These are phyloP conservation scores for Blastobotrys buckinghamii DNA, from an alignment of 1,139 yeast species.

Conservation along the genomic window DNA sequence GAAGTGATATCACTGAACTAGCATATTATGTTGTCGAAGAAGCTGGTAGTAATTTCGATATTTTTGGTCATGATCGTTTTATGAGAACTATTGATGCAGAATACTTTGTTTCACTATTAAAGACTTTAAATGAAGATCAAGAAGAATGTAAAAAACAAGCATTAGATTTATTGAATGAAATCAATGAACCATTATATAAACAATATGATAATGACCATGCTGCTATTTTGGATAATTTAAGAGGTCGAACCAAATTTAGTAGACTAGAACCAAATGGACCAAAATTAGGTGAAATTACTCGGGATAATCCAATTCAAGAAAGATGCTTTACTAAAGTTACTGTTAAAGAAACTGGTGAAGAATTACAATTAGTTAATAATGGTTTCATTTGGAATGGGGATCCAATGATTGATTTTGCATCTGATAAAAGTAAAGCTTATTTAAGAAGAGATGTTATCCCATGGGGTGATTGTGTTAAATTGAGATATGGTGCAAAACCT, in stretches of 20 bases:
- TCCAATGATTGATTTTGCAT: slow-evolving; percentile 90
- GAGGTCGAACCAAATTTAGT: slow-evolving; percentile 67
- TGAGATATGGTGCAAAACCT: slow-evolving; percentile 72
- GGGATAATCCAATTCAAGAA: slow-evolving; percentile 62
- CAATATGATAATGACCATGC: slow-evolving; percentile 68
- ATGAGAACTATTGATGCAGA: slow-evolving; percentile 49
- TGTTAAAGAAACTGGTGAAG: slow-evolving; percentile 43
- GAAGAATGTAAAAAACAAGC: slow-evolving; percentile 41
- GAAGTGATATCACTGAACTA: slow-evolving; percentile 38
- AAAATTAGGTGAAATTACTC: slow-evolving; percentile 55
- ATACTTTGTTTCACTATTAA: slow-evolving; percentile 44
- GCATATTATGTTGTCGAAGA: slow-evolving; percentile 47
- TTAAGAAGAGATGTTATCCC: slow-evolving; percentile 88
- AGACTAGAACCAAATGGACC: slow-evolving; percentile 82
- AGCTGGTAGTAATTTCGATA: slow-evolving; percentile 35
- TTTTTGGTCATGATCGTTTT: slow-evolving; percentile 44
- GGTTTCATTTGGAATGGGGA: slow-evolving; percentile 99
- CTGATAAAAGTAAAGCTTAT: slow-evolving; percentile 70
- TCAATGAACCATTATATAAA: slow-evolving; percentile 68
- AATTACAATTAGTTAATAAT: slow-evolving; percentile 72
- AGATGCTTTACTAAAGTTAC: slow-evolving; percentile 77
- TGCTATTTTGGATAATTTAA: slow-evolving; percentile 60
- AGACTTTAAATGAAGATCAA: slow-evolving; percentile 35
- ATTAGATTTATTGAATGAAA: slow-evolving; percentile 58
- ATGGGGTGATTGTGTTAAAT: slow-evolving; percentile 96